phyloP scores from a whole-genome alignment of 441 rosid species.

The Gossypium laxum region DNA sequence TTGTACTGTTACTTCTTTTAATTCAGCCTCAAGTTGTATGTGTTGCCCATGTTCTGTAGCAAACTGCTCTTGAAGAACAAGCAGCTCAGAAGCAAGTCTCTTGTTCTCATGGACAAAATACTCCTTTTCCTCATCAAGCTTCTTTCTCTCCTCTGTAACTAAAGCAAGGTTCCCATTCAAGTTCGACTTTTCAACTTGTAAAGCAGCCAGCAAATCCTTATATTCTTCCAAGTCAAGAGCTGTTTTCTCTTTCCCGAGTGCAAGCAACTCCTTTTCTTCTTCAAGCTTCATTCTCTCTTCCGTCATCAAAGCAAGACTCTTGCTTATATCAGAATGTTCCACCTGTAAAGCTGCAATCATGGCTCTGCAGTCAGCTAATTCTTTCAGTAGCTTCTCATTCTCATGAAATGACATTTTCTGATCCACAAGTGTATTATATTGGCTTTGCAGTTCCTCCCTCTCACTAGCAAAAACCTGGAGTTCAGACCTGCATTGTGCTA shows the following conservation, averaged over 20 bases:
- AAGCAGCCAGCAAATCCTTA: constrained; percentile 29
- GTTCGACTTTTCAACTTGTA: constrained; percentile 39
- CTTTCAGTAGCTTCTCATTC: constrained; percentile 47
- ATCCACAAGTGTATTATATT: constrained; percentile 41
- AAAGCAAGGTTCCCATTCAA: constrained; percentile 32
- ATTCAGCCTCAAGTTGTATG: constrained; percentile 35
- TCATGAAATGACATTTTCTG: constrained; percentile 37
- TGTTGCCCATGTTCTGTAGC: constrained; percentile 35
- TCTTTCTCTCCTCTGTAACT: constrained; percentile 34
- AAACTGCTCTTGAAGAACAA: constrained; percentile 45
- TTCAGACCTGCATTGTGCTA: constrained; percentile 56
- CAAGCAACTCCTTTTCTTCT: constrained; percentile 49
- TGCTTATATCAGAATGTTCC: constrained; percentile 41
- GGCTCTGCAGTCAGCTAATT: constrained; percentile 50
- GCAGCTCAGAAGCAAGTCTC: constrained; percentile 51
- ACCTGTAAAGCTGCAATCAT: constrained; percentile 43
- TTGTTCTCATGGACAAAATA: constrained; percentile 39
- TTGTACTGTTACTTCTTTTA: constrained; percentile 33
- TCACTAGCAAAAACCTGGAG: constrained; percentile 36
- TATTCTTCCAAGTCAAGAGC: constrained; percentile 32
- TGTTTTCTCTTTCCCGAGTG: constrained; percentile 30
- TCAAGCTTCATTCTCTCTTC: constrained; percentile 42
- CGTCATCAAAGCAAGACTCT: constrained; percentile 29
- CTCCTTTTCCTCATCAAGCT: constrained; percentile 42
- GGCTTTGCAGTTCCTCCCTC: constrained; percentile 47